Evolutionary conservation across 2,329 filamentous ascomycete species (phyloP).

Genomic region (Botrytis fragariae): DNA sequence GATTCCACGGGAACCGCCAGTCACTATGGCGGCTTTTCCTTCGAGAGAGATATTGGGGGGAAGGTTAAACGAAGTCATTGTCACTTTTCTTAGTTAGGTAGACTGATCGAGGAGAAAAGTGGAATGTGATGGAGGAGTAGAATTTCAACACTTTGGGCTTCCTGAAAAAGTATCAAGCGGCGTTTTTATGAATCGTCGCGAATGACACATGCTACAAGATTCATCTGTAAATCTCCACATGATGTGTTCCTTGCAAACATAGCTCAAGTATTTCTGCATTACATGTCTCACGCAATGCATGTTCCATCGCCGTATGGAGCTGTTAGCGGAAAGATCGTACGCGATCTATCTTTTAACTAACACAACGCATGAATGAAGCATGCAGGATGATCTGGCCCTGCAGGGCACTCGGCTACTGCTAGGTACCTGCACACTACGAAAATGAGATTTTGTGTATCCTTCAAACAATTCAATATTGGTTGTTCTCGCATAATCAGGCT

Average conservation of each 20-base stretch:
- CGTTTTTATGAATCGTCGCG: background rate
- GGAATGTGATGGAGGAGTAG: background rate
- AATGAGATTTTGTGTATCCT: background rate
- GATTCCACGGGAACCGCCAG: slow-evolving; percentile 53
- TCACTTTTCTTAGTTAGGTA: background rate
- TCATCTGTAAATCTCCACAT: background rate
- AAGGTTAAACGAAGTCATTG: background rate
- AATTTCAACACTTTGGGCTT: background rate
- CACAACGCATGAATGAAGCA: background rate
- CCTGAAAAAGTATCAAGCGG: background rate
- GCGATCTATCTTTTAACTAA: background rate
- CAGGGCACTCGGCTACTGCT: background rate
- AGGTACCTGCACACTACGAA: background rate
- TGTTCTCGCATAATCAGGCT: background rate
- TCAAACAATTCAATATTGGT: background rate
- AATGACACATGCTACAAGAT: background rate
- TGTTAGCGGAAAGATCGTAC: background rate
- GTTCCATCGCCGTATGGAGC: background rate
- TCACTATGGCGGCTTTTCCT: slow-evolving; percentile 29
- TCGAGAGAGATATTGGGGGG: slow-evolving; percentile 13
- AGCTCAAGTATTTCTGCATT: background rate
- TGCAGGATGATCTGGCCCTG: background rate
- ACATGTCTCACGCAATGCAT: background rate
- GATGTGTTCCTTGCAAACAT: background rate
- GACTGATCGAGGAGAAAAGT: background rate